These are phyloP conservation scores for Lathyrus tuberosus DNA, from an alignment of 306 rosid species.

Conservation along the genomic window DNA sequence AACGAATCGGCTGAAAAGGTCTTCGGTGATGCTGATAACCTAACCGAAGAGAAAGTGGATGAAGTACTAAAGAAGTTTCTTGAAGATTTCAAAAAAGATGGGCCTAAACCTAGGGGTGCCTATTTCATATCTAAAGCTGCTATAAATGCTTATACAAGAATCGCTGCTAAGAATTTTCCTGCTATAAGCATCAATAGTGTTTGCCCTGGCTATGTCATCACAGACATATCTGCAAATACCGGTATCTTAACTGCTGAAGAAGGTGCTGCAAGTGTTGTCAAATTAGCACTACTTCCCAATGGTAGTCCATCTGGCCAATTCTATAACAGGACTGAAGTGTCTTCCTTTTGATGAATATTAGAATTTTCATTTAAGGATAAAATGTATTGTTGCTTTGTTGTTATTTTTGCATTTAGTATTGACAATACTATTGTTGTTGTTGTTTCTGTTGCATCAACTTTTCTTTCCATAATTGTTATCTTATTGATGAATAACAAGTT, in stretches of 20 bases:
- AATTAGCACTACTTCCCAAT: conserved; percentile 36
- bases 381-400: background rate
- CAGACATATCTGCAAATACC: conserved; percentile 39
- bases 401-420: background rate
- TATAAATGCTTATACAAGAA: conserved; percentile 50
- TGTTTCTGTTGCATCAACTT: background rate
- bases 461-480: background rate
- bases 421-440: background rate
- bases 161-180: conserved; percentile 41
- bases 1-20: conserved; percentile 47
- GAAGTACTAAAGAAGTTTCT: conserved; percentile 39
- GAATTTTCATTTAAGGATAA: background rate
- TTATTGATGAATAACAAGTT: background rate
- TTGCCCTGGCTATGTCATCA: conserved; percentile 51
- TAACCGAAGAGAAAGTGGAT: conserved; percentile 49
- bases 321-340: conserved; percentile 1
- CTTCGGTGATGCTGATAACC: conserved; percentile 39
- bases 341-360: background rate
- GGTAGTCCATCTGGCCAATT: conserved; percentile 45
- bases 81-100: conserved; percentile 43
- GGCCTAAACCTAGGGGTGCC: conserved; percentile 34
- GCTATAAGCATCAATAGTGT: conserved; percentile 41
- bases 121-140: conserved; percentile 48
- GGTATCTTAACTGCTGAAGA: conserved; percentile 42
- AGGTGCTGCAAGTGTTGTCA: conserved; percentile 49